Percentiles rank a stretch among this genome's conserved stretches.
These are phyloP conservation scores for Colletotrichum noveboracense DNA, from an alignment of 2,329 filamentous ascomycete species.

Conservation along the genomic window DNA sequence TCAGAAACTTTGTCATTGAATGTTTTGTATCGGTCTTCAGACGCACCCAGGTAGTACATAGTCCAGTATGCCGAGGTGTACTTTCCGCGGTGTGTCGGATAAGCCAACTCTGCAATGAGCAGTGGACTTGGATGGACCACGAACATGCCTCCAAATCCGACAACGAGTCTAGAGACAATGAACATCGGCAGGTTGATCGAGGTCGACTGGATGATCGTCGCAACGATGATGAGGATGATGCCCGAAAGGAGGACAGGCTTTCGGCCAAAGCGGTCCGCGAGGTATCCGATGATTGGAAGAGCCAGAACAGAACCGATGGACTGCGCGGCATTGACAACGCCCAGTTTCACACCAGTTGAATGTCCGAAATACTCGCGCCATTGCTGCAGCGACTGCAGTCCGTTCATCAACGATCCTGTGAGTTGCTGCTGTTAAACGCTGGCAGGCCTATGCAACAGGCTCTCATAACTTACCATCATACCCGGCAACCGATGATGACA, in stretches of 20 bases:
- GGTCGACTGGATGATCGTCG: slow-evolving; percentile 39
- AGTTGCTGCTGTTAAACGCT: neutral
- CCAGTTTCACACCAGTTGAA: slow-evolving; percentile 33
- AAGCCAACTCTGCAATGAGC: slow-evolving; percentile 38
- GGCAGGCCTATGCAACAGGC: neutral
- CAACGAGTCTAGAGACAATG: slow-evolving; percentile 34
- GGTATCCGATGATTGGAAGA: slow-evolving; percentile 42
- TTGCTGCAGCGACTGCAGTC: slow-evolving; percentile 40
- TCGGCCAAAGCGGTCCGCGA: slow-evolving; percentile 43
- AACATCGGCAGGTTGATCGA: slow-evolving; percentile 40
- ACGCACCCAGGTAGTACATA: slow-evolving; percentile 31
- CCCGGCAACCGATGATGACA: slow-evolving; percentile 14
- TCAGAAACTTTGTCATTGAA: neutral
- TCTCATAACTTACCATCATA: neutral
- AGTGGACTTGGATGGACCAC: slow-evolving; percentile 40
- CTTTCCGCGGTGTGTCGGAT: slow-evolving; percentile 38
- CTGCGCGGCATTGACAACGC: slow-evolving; percentile 47
- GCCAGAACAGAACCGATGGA: slow-evolving; percentile 47
- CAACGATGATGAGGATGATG: slow-evolving; percentile 37
- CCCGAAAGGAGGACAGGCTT: slow-evolving; percentile 39
- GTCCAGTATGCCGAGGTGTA: slow-evolving; percentile 38
- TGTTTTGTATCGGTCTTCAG: neutral
- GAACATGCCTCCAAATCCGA: slow-evolving; percentile 43
- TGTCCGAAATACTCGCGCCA: slow-evolving; percentile 37
- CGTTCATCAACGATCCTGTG: slow-evolving; percentile 41